Evolutionary conservation across 768 basidiomycete species (phyloP), one percentile per base, ranked within the genome.

Genomic region (Rhizopogon rudus): DNA sequence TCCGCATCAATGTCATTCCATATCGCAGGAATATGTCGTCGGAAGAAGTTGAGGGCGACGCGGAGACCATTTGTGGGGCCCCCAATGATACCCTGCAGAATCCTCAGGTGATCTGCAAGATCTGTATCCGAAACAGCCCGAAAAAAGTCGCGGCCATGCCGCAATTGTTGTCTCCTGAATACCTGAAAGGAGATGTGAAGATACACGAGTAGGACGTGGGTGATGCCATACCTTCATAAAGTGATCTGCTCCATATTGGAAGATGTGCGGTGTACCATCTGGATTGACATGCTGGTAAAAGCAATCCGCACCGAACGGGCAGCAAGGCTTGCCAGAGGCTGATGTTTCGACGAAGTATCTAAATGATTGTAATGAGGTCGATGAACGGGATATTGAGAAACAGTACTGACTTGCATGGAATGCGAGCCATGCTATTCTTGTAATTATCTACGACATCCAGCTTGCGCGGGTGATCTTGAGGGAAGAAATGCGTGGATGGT

Each of bases 291-390:
- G 90, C 61, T 82, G 78, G 64, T 91, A 93, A 66, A 93, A 90
- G 65, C 90, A 93, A 56, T 92, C 90, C 46, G 75, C 75, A 42
- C 90, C 90, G 60, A 88, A 93, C 0, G 88, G 90, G 68, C 90
- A 93, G 52, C 79, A 78, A 0, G 84, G 83, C 45, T 72, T 74
- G 14, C 63, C 62, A 44, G 69, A 67, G 7, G 67, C 65, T 40
- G 72, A 72, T 3, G 87, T 83, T 42, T 73, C 65, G 56, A 79
- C 72, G 66, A 91, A 91, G 63, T 88, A 83, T 51, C 87, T 89
- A 35, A 8, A 37, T 22, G 13, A 43, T 44, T 43, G 25, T 31
- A 22, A 25, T 62, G 22, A 31, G 41, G 55, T 12, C 13, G 39
- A 22, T 20, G 14, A 31, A 28, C 3, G 13, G 29, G 49, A 39